A percentile compares a stretch with the other conserved stretches of the same genome.
phyloP scores from a whole-genome alignment of 2,329 filamentous ascomycete genomes.

The Phymatotrichopsis omnivora region DNA sequence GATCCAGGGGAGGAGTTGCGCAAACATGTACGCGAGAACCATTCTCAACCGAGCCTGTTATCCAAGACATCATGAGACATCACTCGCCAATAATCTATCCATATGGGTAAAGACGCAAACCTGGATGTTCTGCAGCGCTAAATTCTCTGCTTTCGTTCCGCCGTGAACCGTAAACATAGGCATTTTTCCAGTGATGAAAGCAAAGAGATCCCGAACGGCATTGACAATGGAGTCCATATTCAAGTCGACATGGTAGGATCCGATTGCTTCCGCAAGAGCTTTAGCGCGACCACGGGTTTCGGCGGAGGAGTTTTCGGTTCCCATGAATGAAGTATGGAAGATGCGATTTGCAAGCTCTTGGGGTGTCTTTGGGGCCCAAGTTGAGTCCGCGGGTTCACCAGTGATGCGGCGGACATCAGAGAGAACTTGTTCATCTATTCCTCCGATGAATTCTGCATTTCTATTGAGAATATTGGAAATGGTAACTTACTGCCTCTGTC shows the following conservation, averaged over 20 bases:
- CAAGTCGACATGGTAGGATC: constrained; percentile 60
- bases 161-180: constrained; percentile 47
- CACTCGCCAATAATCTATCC: constrained; percentile 3
- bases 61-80: constrained; percentile 15
- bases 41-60: constrained; percentile 49
- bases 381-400: constrained; percentile 40
- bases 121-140: constrained; percentile 59
- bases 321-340: constrained; percentile 60
- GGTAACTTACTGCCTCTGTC: constrained; percentile 34
- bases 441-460: not conserved
- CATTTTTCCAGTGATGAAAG: constrained; percentile 40
- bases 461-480: not conserved
- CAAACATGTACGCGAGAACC: constrained; percentile 56
- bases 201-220: constrained; percentile 51
- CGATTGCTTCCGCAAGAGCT: constrained; percentile 46
- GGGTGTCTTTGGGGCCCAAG: constrained; percentile 44
- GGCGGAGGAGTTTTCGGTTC: constrained; percentile 54
- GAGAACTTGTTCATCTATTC: constrained; percentile 45
- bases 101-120: constrained; percentile 5
- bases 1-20: constrained; percentile 51
- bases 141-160: constrained; percentile 50
- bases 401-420: constrained; percentile 44
- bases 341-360: constrained; percentile 51
- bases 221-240: constrained; percentile 61
- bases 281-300: constrained; percentile 53